Conservation (phyloP, 176 grass and related monocot genomes). For the Oryza glaberrima region DNA sequence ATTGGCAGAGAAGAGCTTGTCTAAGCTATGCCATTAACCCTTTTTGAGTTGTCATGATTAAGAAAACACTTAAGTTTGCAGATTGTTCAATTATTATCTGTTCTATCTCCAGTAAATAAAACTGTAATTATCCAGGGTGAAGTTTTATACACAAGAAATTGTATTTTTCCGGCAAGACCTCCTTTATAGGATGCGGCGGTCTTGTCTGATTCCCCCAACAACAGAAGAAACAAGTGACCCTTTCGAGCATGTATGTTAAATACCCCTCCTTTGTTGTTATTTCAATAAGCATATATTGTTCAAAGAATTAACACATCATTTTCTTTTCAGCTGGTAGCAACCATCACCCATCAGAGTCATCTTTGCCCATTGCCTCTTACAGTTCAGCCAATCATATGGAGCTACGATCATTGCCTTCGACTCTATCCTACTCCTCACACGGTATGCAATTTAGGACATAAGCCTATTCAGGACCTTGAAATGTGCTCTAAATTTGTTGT, state of each 20-base stretch:
- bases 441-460: constrained; percentile 54
- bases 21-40: constrained; percentile 18
- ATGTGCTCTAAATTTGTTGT: constrained; percentile 1
- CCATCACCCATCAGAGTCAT: constrained; percentile 97
- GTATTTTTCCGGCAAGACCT: constrained; percentile 97
- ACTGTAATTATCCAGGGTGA: constrained; percentile 56
- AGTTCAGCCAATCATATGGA: constrained; percentile 98
- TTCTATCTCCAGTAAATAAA: constrained; percentile 34
- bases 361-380: constrained; percentile 97
- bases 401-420: constrained; percentile 92
- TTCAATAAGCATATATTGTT: background rate
- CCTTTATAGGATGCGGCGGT: constrained; percentile 93
- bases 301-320: constrained; percentile 27
- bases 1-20: constrained; percentile 25
- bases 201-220: constrained; percentile 79
- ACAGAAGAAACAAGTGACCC: constrained; percentile 86
- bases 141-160: constrained; percentile 99
- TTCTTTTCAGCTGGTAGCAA: constrained; percentile 83
- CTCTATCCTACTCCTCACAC: constrained; percentile 92
- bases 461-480: constrained; percentile 7
- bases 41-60: constrained; percentile 9
- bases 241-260: constrained; percentile 79
- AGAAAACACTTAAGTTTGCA: constrained; percentile 4
- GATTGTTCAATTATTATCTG: constrained; percentile 21
- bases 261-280: background rate